phyloP scores from a whole-genome alignment of 345 rosid genomes.

The Moricandia moricandioides region DNA sequence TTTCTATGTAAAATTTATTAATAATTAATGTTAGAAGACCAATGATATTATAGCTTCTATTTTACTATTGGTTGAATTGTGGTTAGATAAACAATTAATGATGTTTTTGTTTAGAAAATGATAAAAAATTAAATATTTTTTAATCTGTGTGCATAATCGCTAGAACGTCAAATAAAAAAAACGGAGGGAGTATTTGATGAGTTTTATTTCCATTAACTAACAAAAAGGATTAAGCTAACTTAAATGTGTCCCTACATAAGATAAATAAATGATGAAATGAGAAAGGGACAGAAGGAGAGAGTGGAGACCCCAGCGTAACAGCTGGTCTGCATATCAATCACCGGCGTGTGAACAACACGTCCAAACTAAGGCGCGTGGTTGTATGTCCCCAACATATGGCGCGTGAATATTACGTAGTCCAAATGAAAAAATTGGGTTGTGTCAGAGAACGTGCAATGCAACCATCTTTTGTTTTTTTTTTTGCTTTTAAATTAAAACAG shows the following conservation, averaged over 20 bases:
- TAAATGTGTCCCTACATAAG: conserved; percentile 35
- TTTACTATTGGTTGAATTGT: no score
- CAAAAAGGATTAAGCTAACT: conserved; percentile 8
- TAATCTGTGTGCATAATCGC: no score
- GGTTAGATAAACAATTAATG: no score
- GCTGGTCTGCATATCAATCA: conserved; percentile 45
- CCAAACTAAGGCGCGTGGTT: background rate
- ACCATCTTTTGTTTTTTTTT: conserved; percentile 21
- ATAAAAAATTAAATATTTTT: no score
- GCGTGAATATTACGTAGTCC: background rate
- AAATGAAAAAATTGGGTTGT: background rate
- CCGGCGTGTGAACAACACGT: background rate
- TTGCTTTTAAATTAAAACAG: conserved; percentile 21
- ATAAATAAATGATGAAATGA: conserved; percentile 34
- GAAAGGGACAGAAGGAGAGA: conserved; percentile 34
- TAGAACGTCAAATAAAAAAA: no score
- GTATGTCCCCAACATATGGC: background rate
- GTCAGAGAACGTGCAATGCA: conserved; percentile 44
- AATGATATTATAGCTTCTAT: no score
- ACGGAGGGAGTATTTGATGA: no score
- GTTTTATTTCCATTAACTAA: conserved; percentile 7
- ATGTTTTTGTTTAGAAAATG: no score
- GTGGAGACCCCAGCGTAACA: conserved; percentile 40
- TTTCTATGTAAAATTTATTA: no score
- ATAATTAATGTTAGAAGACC: no score